Percentiles rank a stretch among this genome's conserved stretches.
phyloP scores from a whole-genome alignment of 2,329 filamentous ascomycete species.

The Aspergillus pseudoglaucus region DNA sequence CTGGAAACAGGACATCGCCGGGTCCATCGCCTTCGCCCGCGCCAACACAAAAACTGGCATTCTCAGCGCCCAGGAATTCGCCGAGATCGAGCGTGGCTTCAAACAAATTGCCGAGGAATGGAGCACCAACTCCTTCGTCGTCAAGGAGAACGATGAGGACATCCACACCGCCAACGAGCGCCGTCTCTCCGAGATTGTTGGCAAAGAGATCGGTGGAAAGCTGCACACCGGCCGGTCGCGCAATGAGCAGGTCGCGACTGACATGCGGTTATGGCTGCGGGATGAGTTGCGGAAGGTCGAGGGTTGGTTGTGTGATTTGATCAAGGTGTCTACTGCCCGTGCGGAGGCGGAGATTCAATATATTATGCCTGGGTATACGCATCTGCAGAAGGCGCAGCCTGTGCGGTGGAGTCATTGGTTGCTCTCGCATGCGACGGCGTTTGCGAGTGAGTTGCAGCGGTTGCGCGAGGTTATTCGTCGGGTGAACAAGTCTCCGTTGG shows the following conservation, averaged over 20 bases:
- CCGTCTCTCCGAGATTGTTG: constrained; percentile 74
- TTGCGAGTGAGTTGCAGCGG: constrained; percentile 68
- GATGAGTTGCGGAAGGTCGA: constrained; percentile 68
- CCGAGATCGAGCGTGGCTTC: constrained; percentile 66
- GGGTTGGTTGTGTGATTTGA: constrained; percentile 58
- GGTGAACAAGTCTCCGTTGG: constrained; percentile 67
- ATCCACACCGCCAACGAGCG: constrained; percentile 68
- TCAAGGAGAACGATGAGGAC: constrained; percentile 44
- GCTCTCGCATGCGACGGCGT: constrained; percentile 65
- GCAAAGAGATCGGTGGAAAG: constrained; percentile 78
- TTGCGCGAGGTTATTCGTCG: constrained; percentile 65
- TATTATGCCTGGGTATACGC: constrained; percentile 84
- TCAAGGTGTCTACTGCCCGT: constrained; percentile 61
- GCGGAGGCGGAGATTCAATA: constrained; percentile 69
- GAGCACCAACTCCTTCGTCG: constrained; percentile 31
- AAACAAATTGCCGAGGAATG: constrained; percentile 46
- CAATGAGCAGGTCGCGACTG: constrained; percentile 85
- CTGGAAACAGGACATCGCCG: constrained; percentile 73
- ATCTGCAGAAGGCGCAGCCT: constrained; percentile 75
- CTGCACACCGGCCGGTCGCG: constrained; percentile 81
- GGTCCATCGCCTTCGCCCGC: constrained; percentile 72
- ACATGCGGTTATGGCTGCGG: constrained; percentile 84
- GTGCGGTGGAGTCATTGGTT: constrained; percentile 80
- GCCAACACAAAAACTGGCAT: constrained; percentile 72
- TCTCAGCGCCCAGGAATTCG: constrained; percentile 65